phyloP scores from a whole-genome alignment of 1,139 yeast species.

The Sugiyamaella xylanicola region DNA sequence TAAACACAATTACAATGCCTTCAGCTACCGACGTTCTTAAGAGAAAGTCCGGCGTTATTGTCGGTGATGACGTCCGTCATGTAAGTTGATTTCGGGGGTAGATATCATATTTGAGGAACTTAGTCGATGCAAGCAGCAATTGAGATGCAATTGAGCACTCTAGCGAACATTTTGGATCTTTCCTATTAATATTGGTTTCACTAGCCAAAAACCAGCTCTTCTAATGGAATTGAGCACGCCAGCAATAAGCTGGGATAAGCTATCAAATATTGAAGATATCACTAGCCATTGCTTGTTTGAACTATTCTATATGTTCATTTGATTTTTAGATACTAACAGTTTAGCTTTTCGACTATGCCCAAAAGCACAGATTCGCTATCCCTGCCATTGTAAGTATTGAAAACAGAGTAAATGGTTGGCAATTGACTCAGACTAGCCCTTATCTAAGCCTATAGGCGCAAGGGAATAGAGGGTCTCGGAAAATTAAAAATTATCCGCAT shows the following conservation, averaged over 20 bases:
- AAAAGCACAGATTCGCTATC: conserved; percentile 90
- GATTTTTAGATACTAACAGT: conserved; percentile 32
- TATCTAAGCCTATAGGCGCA: not conserved
- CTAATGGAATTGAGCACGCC: too few relatives aligned
- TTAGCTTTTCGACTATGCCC: conserved; percentile 88
- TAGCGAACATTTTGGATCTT: too few relatives aligned
- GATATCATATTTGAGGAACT: too few relatives aligned
- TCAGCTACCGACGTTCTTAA: conserved; percentile 65
- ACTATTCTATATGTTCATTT: too few relatives aligned
- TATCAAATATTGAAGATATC: not conserved
- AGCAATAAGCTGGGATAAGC: not conserved
- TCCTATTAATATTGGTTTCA: too few relatives aligned
- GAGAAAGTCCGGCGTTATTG: conserved; percentile 96
- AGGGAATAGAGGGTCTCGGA: not conserved
- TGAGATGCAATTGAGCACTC: too few relatives aligned
- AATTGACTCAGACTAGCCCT: not conserved
- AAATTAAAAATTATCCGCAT: not conserved
- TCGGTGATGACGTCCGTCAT: conserved; percentile 92
- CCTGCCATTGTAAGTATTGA: conserved; percentile 80
- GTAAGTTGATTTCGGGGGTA: conserved; percentile 26
- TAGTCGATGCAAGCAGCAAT: too few relatives aligned
- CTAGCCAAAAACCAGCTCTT: not conserved
- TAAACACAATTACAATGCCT: conserved; percentile 28
- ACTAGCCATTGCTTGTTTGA: not conserved
- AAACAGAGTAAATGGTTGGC: not conserved